phyloP scores from a whole-genome alignment of 345 rosid species.

The Chamaenerion angustifolium region DNA sequence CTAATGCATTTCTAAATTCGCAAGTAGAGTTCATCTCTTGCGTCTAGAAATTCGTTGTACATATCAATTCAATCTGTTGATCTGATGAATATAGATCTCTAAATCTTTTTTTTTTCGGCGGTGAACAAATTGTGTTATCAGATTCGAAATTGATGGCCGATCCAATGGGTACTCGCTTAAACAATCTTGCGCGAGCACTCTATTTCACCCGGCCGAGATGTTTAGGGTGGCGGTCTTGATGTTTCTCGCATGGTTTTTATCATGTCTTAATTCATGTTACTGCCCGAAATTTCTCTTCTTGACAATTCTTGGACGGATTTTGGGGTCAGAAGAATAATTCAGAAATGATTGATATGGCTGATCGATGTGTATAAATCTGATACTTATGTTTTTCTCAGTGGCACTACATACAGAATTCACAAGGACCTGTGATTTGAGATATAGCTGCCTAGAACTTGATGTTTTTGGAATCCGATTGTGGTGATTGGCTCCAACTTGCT shows the following conservation, averaged over 20 bases:
- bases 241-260: neutral
- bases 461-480: too few relatives aligned
- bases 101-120: neutral
- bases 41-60: slow-evolving; percentile 1
- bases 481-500: too few relatives aligned
- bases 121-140: neutral
- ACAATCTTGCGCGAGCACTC: slow-evolving; percentile 1
- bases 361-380: too few relatives aligned
- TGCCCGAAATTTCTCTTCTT: neutral
- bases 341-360: too few relatives aligned
- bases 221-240: neutral
- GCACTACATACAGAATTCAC: too few relatives aligned
- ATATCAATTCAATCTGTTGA: neutral
- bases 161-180: slow-evolving; percentile 8
- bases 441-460: too few relatives aligned
- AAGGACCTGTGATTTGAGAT: too few relatives aligned
- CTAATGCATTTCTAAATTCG: neutral
- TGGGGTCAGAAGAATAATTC: too few relatives aligned
- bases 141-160: neutral
- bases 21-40: slow-evolving; percentile 5
- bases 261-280: neutral
- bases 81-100: neutral
- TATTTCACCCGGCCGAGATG: slow-evolving; percentile 10
- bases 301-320: too few relatives aligned
- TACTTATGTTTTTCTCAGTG: too few relatives aligned